Percentiles rank a stretch among this genome's conserved stretches.
phyloP scores from a whole-genome alignment of 805 yeast genomes.

The Ogataea pini region DNA sequence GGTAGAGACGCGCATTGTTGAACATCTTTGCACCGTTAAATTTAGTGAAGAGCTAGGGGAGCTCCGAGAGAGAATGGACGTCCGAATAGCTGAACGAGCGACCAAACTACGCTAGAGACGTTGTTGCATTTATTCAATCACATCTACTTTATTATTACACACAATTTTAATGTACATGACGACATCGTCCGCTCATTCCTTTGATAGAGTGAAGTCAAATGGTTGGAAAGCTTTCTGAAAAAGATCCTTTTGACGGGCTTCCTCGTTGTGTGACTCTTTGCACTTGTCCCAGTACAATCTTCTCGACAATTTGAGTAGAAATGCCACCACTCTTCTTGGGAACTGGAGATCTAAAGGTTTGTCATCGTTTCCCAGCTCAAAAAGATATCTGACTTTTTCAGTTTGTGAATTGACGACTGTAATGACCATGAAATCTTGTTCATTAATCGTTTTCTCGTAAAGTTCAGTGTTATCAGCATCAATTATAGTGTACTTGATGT shows the following conservation, averaged over 20 bases:
- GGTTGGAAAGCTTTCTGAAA: slow-evolving; percentile 58
- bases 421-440: slow-evolving; percentile 41
- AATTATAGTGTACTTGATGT: slow-evolving; percentile 43
- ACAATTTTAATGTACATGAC: too few relatives aligned
- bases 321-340: slow-evolving; percentile 78
- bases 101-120: too few relatives aligned
- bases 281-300: slow-evolving; percentile 79
- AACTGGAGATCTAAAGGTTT: slow-evolving; percentile 68
- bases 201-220: slow-evolving; percentile 52
- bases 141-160: too few relatives aligned
- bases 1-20: background rate
- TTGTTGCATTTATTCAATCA: too few relatives aligned
- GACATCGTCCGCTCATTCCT: background rate
- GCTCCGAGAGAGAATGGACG: too few relatives aligned
- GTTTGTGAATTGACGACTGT: slow-evolving; percentile 22
- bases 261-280: slow-evolving; percentile 61
- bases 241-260: slow-evolving; percentile 58
- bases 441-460: slow-evolving; percentile 29
- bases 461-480: slow-evolving; percentile 23
- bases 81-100: too few relatives aligned
- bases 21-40: slow-evolving; percentile 5
- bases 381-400: slow-evolving; percentile 24
- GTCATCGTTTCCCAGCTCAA: slow-evolving; percentile 30
- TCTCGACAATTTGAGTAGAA: slow-evolving; percentile 57
- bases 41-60: too few relatives aligned